phyloP scores from a whole-genome alignment of 768 basidiomycete genomes.

The Harrya chromipes region DNA sequence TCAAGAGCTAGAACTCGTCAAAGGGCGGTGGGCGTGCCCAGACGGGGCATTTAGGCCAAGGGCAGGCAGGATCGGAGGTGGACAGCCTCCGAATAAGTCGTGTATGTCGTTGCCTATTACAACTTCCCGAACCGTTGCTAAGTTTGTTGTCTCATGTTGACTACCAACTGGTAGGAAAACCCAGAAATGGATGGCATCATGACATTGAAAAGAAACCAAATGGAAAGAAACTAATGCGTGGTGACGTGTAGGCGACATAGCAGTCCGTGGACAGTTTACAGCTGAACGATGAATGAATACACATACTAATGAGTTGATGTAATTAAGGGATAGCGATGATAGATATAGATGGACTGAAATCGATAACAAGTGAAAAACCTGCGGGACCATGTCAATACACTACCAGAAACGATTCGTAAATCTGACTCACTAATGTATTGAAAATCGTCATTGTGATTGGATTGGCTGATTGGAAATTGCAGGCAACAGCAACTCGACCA shows the following conservation, averaged over 20 bases:
- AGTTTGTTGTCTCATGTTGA: not conserved
- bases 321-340: constrained; percentile 23
- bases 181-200: constrained; percentile 16
- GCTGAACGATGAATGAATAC: constrained; percentile 27
- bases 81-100: constrained; percentile 20
- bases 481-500: constrained; percentile 63
- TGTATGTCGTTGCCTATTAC: constrained; percentile 1
- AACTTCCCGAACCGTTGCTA: constrained; percentile 2
- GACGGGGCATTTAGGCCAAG: constrained; percentile 27
- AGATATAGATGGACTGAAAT: constrained; percentile 26
- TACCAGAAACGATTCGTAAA: not conserved
- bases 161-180: not conserved
- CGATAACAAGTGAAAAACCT: constrained; percentile 21
- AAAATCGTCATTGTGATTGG: constrained; percentile 19
- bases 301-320: constrained; percentile 28
- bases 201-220: constrained; percentile 14
- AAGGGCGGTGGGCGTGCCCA: constrained; percentile 16
- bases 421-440: constrained; percentile 23
- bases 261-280: constrained; percentile 24
- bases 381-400: constrained; percentile 10
- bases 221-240: constrained; percentile 17
- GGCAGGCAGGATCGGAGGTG: constrained; percentile 10
- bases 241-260: constrained; percentile 24
- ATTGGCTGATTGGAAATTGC: constrained; percentile 40
- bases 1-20: constrained; percentile 18